phyloP scores from a whole-genome alignment of 139 green algal genomes.

The Auxenochlorella protothecoides region DNA sequence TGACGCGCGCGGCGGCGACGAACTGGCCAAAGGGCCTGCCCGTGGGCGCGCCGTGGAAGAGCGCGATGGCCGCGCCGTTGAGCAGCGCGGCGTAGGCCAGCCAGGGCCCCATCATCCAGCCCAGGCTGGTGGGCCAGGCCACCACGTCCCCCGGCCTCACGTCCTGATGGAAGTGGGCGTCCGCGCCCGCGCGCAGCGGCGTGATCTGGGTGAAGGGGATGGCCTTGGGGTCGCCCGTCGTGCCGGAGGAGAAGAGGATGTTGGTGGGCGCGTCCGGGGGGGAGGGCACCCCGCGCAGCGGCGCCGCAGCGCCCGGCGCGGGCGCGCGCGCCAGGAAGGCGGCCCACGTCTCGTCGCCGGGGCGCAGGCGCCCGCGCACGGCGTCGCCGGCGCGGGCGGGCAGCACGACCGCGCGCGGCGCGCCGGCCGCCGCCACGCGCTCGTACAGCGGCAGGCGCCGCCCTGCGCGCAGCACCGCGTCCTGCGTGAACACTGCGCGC shows the following conservation, averaged over 20 bases:
- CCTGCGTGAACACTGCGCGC: conserved; percentile 72
- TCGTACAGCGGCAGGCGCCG: conserved; percentile 65
- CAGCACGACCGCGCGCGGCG: conserved; percentile 34
- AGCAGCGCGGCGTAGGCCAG: conserved; percentile 76
- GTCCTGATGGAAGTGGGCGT: conserved; percentile 66
- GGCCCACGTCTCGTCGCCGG: conserved; percentile 34
- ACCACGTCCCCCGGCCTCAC: conserved; percentile 53
- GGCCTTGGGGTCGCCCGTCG: conserved; percentile 86
- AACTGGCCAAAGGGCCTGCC: conserved; percentile 66
- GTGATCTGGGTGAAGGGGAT: conserved; percentile 86
- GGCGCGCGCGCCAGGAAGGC: conserved; percentile 34
- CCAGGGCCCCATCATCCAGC: conserved; percentile 96
- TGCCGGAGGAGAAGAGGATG: conserved; percentile 90
- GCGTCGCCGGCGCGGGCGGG: conserved; percentile 9
- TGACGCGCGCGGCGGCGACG: conserved; percentile 53
- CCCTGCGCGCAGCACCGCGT: conserved; percentile 60
- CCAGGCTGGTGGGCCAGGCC: conserved; percentile 84
- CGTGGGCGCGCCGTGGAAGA: conserved; percentile 69
- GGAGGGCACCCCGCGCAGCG: conserved; percentile 16
- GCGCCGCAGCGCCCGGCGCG: neutral
- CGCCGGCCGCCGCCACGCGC: conserved; percentile 34
- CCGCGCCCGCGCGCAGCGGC: conserved; percentile 56
- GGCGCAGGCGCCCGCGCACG: conserved; percentile 11
- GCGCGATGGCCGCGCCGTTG: conserved; percentile 69
- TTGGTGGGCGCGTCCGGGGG: conserved; percentile 41